Percentiles rank a stretch among this genome's conserved stretches.
These are phyloP conservation scores for Poronia punctata DNA, from an alignment of 495 filamentous ascomycete species.

Conservation along the genomic window DNA sequence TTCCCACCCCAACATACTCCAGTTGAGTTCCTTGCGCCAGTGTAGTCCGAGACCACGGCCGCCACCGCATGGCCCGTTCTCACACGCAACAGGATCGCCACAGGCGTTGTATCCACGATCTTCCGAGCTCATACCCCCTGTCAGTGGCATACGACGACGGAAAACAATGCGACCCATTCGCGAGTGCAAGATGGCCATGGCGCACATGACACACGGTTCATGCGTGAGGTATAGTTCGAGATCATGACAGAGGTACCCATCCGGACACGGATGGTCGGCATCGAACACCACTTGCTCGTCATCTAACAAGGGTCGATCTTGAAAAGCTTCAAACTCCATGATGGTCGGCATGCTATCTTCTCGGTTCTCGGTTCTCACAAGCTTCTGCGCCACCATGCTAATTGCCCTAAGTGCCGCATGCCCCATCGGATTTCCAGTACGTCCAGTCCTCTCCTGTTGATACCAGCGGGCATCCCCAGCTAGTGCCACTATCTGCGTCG, in stretches of 20 bases:
- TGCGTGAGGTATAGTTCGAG: constrained; percentile 88
- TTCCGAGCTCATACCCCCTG: constrained; percentile 49
- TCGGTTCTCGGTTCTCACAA: constrained; percentile 41
- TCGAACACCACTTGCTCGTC: constrained; percentile 38
- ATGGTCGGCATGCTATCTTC: constrained; percentile 16
- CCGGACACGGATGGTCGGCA: constrained; percentile 38
- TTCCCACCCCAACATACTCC: constrained; percentile 83
- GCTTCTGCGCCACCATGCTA: constrained; percentile 72
- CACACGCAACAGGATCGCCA: constrained; percentile 18
- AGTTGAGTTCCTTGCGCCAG: constrained; percentile 91
- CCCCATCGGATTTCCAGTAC: constrained; percentile 62
- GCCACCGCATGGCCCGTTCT: constrained; percentile 28
- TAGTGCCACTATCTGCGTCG: constrained; percentile 53
- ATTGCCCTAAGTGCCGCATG: constrained; percentile 84
- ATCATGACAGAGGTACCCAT: constrained; percentile 90
- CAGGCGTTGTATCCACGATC: constrained; percentile 33
- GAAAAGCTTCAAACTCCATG: constrained; percentile 40
- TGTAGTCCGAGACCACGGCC: constrained; percentile 72
- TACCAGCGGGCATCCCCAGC: constrained; percentile 72
- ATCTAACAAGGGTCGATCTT: constrained; percentile 35
- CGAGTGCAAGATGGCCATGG: constrained; percentile 90
- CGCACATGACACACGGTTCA: constrained; percentile 93
- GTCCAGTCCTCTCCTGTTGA: constrained; percentile 36
- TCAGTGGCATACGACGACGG: constrained; percentile 53
- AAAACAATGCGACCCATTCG: constrained; percentile 82